phyloP scores from a whole-genome alignment of 164 flowering plant species.

The Amborella trichopoda region DNA sequence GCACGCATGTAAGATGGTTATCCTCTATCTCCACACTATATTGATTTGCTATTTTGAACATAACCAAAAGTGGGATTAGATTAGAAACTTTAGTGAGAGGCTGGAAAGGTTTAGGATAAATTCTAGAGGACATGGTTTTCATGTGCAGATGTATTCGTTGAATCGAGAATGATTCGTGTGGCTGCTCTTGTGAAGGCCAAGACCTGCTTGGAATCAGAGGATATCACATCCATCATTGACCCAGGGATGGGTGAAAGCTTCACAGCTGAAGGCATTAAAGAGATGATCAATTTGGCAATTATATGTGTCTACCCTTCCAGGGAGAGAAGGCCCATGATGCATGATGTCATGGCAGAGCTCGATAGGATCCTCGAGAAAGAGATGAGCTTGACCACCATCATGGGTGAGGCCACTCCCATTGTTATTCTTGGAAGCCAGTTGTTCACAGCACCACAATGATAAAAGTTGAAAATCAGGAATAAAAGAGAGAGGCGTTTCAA shows the following conservation, averaged over 20 bases:
- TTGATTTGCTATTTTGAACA: too few species aligned
- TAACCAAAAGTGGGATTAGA: too few species aligned
- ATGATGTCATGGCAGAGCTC: constrained; percentile 50
- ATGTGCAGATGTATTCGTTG: too few species aligned
- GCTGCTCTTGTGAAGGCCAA: constrained; percentile 33
- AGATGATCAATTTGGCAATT: constrained; percentile 33
- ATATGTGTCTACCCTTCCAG: constrained; percentile 59
- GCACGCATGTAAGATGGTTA: too few species aligned
- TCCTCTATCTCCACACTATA: too few species aligned
- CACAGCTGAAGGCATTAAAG: constrained; percentile 82
- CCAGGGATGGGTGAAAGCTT: constrained; percentile 48
- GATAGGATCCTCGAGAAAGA: constrained; percentile 72
- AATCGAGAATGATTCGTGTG: neutral
- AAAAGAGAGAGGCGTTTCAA: too few species aligned
- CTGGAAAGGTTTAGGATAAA: too few species aligned
- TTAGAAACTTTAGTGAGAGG: too few species aligned
- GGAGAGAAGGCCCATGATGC: constrained; percentile 68
- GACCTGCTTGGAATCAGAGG: constrained; percentile 31
- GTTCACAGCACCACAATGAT: constrained; percentile 49
- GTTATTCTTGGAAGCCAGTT: constrained; percentile 82
- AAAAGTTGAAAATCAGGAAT: too few species aligned
- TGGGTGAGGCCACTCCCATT: constrained; percentile 76
- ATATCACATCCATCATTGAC: constrained; percentile 43
- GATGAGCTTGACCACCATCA: constrained; percentile 57
- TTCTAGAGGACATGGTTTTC: too few species aligned